Base-by-base conservation (phyloP, 331 rosid species). In the Rhamnella rubrinervis region DNA sequence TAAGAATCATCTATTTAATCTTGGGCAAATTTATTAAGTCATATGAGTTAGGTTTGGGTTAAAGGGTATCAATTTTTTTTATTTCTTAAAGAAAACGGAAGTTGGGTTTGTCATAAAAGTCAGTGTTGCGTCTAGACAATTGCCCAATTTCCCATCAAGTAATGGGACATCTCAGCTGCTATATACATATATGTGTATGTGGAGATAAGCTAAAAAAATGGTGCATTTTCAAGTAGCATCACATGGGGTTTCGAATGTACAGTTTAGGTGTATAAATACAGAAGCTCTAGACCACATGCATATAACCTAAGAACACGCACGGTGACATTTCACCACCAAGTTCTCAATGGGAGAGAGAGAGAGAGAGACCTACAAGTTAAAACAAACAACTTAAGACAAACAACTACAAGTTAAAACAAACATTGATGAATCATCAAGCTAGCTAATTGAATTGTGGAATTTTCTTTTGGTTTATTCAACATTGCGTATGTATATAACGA, bases 401-500 rank as follows among this genome's bases (percentile, higher is more conserved):
- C 11, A 40, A 40, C 9, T 12, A 23, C 23, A 23, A 23, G 23
- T 23, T 23, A 23, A 23, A 23, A 23, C 1, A 23, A 23, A 31
- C 5, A 4, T 31, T 31, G 35, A 31, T 31, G 35, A 31, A 31
- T 31, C 5, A 31, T 31, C 5, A 31, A 31, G 35, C 35, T 31
- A 31, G 35, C 35, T 31, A 31, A 31, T 31, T 31, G 35, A 26
- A 26, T 26, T 26, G 31, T 26, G 31, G 2, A 26, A 26, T 26
- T 41, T 68, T 68, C 52, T 62, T 58, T 44, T 60, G 61, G 49
- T 52, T 21, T 44, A 65, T 81, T 58, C 73, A 76, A 72, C 66
- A 50, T 71, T 0, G 41, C 63, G 1, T 23, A 23, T 23, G 23
- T 23, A 23, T 23, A 23, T 78, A 66, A 58, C 65, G 75, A 65